Conservation (phyloP, 2,329 filamentous ascomycete species). For the Nothomitra cinnamomea region DNA sequence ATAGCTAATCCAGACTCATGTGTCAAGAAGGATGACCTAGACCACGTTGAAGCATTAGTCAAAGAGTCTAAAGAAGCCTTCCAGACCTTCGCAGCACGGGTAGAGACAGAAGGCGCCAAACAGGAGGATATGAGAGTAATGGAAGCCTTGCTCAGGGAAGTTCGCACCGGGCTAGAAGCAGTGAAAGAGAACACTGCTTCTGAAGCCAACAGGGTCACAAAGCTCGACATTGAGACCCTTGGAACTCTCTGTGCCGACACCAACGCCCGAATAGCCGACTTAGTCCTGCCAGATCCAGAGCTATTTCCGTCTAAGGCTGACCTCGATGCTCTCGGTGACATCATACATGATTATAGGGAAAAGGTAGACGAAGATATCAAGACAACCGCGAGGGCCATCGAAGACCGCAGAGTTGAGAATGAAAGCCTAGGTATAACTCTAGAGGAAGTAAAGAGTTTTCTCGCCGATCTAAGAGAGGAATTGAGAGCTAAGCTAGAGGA, state of each 20-base stretch:
- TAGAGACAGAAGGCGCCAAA: slow-evolving; percentile 50
- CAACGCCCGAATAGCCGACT: slow-evolving; percentile 58
- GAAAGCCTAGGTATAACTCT: slow-evolving; percentile 63
- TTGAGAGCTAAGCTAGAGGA: slow-evolving; percentile 63
- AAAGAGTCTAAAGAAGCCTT: slow-evolving; percentile 61
- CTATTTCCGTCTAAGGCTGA: slow-evolving; percentile 62
- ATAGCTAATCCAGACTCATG: slow-evolving; percentile 54
- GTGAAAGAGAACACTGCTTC: slow-evolving; percentile 30
- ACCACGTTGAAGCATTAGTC: slow-evolving; percentile 47
- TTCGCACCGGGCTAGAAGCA: slow-evolving; percentile 62
- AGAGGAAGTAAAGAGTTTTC: slow-evolving; percentile 55
- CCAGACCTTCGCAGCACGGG: slow-evolving; percentile 43
- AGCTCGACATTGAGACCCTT: slow-evolving; percentile 67
- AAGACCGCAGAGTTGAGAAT: slow-evolving; percentile 71
- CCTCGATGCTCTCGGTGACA: slow-evolving; percentile 48
- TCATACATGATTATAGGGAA: slow-evolving; percentile 56
- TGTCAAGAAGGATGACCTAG: slow-evolving; percentile 44
- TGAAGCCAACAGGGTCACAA: slow-evolving; percentile 49
- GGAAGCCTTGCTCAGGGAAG: slow-evolving; percentile 61
- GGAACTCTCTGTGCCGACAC: slow-evolving; percentile 72
- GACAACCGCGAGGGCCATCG: slow-evolving; percentile 59
- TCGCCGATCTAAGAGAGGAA: slow-evolving; percentile 63
- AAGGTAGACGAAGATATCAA: slow-evolving; percentile 50
- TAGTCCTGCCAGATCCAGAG: slow-evolving; percentile 53
- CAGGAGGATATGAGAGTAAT: slow-evolving; percentile 66